Evolutionary conservation across 805 yeast genomes (phyloP).

Genomic region (Hanseniaspora pseudoguilliermondii): DNA sequence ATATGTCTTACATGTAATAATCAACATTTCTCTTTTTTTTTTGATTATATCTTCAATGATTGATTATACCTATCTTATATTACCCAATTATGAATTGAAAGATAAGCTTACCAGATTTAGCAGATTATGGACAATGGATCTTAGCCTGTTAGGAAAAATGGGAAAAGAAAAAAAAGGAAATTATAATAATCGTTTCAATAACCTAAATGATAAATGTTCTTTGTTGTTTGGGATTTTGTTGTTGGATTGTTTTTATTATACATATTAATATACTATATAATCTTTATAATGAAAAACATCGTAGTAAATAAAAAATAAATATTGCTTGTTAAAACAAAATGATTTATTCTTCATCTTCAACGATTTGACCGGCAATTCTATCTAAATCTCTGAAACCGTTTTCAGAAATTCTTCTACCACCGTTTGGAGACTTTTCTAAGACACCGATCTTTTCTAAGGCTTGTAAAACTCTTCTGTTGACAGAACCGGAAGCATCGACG

Average conservation of each 20-base stretch:
- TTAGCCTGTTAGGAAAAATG: neutral
- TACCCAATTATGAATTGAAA: neutral
- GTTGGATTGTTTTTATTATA: neutral
- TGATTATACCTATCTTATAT: no score
- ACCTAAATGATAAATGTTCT: neutral
- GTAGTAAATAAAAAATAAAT: neutral
- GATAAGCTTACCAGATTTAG: neutral
- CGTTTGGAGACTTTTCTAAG: slow-evolving; percentile 89
- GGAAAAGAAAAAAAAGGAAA: neutral
- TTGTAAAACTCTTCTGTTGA: slow-evolving; percentile 97
- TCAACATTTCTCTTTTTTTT: no score
- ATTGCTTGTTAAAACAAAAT: neutral
- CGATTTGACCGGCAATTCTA: slow-evolving; percentile 99
- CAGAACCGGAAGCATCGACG: slow-evolving; percentile 97
- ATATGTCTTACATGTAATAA: no score
- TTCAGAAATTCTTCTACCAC: slow-evolving; percentile 98
- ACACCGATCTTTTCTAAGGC: slow-evolving; percentile 97
- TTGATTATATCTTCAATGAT: no score
- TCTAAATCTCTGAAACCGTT: slow-evolving; percentile 99
- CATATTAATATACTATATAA: neutral
- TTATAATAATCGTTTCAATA: neutral
- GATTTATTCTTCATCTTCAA: slow-evolving; percentile 34
- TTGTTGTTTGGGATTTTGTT: neutral
- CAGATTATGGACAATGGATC: no score
- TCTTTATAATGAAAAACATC: neutral